These are phyloP conservation scores for Phialemoniopsis sp. DNA, from an alignment of 2,329 filamentous ascomycete species.

Conservation along the genomic window DNA sequence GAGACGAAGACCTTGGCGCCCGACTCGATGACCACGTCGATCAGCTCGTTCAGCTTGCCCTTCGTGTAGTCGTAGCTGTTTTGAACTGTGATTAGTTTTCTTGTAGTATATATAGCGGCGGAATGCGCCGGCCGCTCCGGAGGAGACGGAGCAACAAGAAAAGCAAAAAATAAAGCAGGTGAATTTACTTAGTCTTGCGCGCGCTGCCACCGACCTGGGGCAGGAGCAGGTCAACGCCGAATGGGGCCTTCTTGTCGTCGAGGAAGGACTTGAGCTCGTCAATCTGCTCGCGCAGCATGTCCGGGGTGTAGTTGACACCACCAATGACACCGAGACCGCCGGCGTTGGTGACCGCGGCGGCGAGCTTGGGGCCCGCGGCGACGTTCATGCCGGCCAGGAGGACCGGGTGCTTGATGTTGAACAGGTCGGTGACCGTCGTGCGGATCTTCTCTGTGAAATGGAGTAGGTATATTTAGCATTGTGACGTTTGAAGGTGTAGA, in stretches of 20 bases:
- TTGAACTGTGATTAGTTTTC: too few relatives aligned
- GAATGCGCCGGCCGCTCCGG: too few relatives aligned
- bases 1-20: slow-evolving; percentile 93
- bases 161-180: slow-evolving; percentile 8
- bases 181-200: slow-evolving; percentile 79
- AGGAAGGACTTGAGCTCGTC: slow-evolving; percentile 88
- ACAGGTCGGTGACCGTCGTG: slow-evolving; percentile 89
- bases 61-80: slow-evolving; percentile 99
- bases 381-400: slow-evolving; percentile 99
- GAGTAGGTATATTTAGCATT: too few relatives aligned
- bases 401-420: slow-evolving; percentile 96
- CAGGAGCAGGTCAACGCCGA: slow-evolving; percentile 89
- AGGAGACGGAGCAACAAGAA: too few relatives aligned
- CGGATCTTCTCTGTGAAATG: slow-evolving; percentile 70
- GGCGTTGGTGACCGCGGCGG: slow-evolving; percentile 94
- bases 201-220: slow-evolving; percentile 93
- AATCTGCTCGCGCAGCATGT: slow-evolving; percentile 95
- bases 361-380: slow-evolving; percentile 91
- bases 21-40: slow-evolving; percentile 89
- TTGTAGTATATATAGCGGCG: too few relatives aligned
- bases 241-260: slow-evolving; percentile 86
- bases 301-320: slow-evolving; percentile 91
- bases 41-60: slow-evolving; percentile 88
- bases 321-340: slow-evolving; percentile 96
- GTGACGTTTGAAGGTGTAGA: too few relatives aligned